These are phyloP conservation scores for Sordariomycetes sp. DNA, from an alignment of 2,329 filamentous ascomycete genomes.

Conservation along the genomic window DNA sequence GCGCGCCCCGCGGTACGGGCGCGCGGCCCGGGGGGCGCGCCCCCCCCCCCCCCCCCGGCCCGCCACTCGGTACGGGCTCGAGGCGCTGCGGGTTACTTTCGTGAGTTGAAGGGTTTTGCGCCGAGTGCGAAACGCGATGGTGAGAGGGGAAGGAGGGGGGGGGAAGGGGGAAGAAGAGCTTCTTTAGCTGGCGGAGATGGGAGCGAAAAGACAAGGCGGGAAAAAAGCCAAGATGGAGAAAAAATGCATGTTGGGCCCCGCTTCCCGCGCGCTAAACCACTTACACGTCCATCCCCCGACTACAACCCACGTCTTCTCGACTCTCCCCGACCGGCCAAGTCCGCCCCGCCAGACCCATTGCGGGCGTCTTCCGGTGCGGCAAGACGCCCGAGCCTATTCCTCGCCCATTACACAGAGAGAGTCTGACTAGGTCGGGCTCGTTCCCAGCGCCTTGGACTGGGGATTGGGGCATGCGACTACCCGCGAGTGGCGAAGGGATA, in stretches of 20 bases:
- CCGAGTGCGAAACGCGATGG: too few relatives aligned
- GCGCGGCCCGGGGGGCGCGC: too few relatives aligned
- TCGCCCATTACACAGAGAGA: not conserved
- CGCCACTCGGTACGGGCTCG: too few relatives aligned
- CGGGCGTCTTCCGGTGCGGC: not conserved
- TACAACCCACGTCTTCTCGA: not conserved
- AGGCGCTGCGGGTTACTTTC: too few relatives aligned
- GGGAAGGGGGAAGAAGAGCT: not conserved
- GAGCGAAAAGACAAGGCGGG: not conserved
- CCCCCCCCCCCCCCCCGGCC: too few relatives aligned
- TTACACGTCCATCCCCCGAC: not conserved
- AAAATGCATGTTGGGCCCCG: not conserved
- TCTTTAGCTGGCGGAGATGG: not conserved
- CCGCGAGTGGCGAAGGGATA: not conserved
- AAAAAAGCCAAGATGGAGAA: not conserved
- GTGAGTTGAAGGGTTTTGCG: too few relatives aligned
- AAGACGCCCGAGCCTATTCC: not conserved
- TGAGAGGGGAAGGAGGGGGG: too few relatives aligned
- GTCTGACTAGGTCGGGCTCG: not conserved
- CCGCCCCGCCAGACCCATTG: not conserved
- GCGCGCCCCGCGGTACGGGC: too few relatives aligned
- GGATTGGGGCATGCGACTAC: not conserved
- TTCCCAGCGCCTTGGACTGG: not conserved
- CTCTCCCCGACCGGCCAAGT: not conserved
- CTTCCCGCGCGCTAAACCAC: not conserved